Conservation (phyloP, 176 grass and related monocot species). For the Oryza brachyantha region DNA sequence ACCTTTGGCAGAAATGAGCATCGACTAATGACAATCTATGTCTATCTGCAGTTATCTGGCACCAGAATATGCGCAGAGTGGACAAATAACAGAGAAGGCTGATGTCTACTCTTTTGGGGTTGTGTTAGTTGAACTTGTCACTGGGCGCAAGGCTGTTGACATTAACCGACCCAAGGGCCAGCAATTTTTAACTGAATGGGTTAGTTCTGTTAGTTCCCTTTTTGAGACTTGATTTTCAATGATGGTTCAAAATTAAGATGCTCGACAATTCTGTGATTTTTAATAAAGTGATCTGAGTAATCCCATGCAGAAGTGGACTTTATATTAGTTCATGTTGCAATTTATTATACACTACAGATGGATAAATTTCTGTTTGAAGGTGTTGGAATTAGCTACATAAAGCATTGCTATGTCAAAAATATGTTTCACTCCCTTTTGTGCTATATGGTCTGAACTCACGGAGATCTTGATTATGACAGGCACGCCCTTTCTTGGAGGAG, state of each 20-base stretch:
- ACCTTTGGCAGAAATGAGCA: not conserved
- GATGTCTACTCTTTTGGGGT: conserved; percentile 98
- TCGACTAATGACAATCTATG: not conserved
- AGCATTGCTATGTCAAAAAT: conserved; percentile 1
- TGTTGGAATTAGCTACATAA: conserved; percentile 6
- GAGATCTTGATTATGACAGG: conserved; percentile 42
- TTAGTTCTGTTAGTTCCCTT: conserved; percentile 37
- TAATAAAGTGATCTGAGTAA: not conserved
- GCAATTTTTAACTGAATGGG: conserved; percentile 98
- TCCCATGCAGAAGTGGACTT: not conserved
- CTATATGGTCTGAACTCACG: conserved; percentile 1
- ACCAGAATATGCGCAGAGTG: conserved; percentile 92
- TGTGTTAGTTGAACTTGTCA: conserved; percentile 92
- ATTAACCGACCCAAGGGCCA: conserved; percentile 96
- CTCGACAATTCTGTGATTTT: not conserved
- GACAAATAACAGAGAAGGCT: conserved; percentile 97
- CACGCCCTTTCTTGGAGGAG: conserved; percentile 70
- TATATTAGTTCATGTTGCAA: not conserved
- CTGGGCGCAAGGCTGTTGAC: conserved; percentile 91
- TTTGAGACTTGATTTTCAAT: not conserved
- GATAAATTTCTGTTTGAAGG: not conserved
- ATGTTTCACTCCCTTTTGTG: not conserved
- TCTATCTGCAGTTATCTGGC: conserved; percentile 60
- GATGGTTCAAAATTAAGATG: not conserved
- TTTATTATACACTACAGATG: not conserved